Base-by-base conservation (phyloP, 495 filamentous ascomycete species). In the Tuber umbilicatum region DNA sequence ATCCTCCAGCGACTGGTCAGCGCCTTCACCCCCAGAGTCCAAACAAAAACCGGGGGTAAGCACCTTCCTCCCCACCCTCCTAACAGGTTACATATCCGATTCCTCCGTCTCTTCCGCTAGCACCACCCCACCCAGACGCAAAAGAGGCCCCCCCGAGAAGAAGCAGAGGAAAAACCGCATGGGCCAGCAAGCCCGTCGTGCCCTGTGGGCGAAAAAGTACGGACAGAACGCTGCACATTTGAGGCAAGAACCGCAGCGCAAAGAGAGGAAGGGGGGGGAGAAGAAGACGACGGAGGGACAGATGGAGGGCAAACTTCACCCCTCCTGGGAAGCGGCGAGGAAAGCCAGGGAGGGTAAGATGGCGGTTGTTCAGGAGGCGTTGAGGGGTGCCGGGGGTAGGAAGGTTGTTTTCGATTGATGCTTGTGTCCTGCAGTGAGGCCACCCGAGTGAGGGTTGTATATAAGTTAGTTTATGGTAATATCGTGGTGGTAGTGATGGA, bases 161-260 rank as follows among this genome's bases (percentile, higher is more conserved):
- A 74, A 82, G 10, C 68, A 79, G 69, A 84, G 86, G 67, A 97
- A 94, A 84, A 98, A 99, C 83, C 87, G 95, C 40, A 89, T 91
- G 81, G 95, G 95, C 17, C 95, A 99, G 83, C 90, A 91, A 73
- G 94, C 92, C 12, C 89, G 95, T 19, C 91, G 92, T 50, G 88
- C 89, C 14, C 87, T 97, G 70, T 94, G 91, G 91, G 94, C 97
- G 86, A 94, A 97, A 86, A 97, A 97, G 82, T 97, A 86, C 80
- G 93, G 93, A 2, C 83, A 86, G 2, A 86, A 87, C 45, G 93
- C 93, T 21, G 93, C 93, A 55, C 93, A 97, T 82, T 76, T 94
- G 1, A 86, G 87, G 73, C 85, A 86, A 70, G 81, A 84, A 41
- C 76, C 79, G 41, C 78, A 86, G 39, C 85, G 88, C 55, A 80